Evolutionary conservation across 768 basidiomycete genomes (phyloP).

Genomic region (Termitomyces sp.): DNA sequence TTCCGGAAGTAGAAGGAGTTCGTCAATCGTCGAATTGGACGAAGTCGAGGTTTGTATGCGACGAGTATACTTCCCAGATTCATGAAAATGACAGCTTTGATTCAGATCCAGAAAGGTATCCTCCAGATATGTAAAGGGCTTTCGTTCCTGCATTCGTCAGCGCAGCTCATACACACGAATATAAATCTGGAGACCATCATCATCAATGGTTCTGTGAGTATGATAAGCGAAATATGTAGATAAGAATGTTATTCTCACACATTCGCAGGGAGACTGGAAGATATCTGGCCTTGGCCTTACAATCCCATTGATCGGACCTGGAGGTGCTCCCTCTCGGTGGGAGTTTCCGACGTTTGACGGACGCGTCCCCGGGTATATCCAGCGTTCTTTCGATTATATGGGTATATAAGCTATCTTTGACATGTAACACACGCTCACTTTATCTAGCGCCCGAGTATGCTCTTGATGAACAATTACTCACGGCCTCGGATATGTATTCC

Average conservation of each 20-base stretch:
- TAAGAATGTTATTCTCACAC: not conserved
- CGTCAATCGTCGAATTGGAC: constrained; percentile 76
- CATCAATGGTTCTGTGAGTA: constrained; percentile 79
- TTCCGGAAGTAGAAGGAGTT: constrained; percentile 51
- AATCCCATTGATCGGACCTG: constrained; percentile 63
- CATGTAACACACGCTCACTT: not conserved
- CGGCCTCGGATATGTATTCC: constrained; percentile 90
- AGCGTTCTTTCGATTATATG: constrained; percentile 93
- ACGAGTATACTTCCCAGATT: constrained; percentile 29
- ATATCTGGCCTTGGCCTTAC: constrained; percentile 86
- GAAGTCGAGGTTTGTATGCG: constrained; percentile 80
- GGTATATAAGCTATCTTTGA: constrained; percentile 43
- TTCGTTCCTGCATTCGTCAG: constrained; percentile 87
- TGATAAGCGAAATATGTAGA: not conserved
- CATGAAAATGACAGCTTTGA: not conserved
- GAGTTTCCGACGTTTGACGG: constrained; percentile 88
- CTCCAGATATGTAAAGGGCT: constrained; percentile 89
- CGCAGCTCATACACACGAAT: constrained; percentile 89
- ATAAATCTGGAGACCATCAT: constrained; percentile 82
- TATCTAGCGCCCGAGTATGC: constrained; percentile 86
- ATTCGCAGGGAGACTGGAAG: constrained; percentile 92
- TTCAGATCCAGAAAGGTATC: constrained; percentile 84
- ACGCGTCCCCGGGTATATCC: constrained; percentile 72
- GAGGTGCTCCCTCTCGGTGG: constrained; percentile 78
- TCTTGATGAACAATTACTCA: constrained; percentile 79